phyloP scores from a whole-genome alignment of 441 rosid genomes.

The Gossypium lobatum region DNA sequence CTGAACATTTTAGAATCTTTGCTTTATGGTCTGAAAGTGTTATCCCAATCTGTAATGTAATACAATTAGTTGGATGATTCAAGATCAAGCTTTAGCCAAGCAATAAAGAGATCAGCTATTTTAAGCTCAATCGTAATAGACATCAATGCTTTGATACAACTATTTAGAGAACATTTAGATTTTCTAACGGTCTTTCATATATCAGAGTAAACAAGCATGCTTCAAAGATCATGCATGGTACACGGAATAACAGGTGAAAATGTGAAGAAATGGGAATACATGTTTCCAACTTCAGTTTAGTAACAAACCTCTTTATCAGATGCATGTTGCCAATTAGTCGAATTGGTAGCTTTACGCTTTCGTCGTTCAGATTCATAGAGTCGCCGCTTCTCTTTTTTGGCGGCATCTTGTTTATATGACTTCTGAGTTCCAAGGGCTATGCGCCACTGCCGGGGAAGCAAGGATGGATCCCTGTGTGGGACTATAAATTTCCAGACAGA shows the following conservation, averaged over 20 bases:
- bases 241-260: neutral
- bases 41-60: neutral
- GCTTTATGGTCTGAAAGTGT: neutral
- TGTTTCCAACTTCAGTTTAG: constrained; percentile 10
- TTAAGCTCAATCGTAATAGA: constrained; percentile 3
- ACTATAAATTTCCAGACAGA: constrained; percentile 81
- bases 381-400: constrained; percentile 72
- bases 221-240: neutral
- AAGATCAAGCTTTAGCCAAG: constrained; percentile 11
- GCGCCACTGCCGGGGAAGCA: constrained; percentile 83
- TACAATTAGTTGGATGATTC: constrained; percentile 3
- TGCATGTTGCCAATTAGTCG: constrained; percentile 43
- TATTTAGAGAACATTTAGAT: constrained; percentile 2
- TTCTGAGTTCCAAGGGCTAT: constrained; percentile 89
- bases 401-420: constrained; percentile 75
- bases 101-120: constrained; percentile 7
- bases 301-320: constrained; percentile 50
- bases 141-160: neutral
- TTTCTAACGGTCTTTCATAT: neutral
- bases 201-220: neutral
- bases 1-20: neutral
- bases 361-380: constrained; percentile 59
- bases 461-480: constrained; percentile 87
- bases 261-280: constrained; percentile 4
- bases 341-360: constrained; percentile 41